Evolutionary conservation across 2,329 filamentous ascomycete species (phyloP).

Genomic region (Fusarium transvaalense): DNA sequence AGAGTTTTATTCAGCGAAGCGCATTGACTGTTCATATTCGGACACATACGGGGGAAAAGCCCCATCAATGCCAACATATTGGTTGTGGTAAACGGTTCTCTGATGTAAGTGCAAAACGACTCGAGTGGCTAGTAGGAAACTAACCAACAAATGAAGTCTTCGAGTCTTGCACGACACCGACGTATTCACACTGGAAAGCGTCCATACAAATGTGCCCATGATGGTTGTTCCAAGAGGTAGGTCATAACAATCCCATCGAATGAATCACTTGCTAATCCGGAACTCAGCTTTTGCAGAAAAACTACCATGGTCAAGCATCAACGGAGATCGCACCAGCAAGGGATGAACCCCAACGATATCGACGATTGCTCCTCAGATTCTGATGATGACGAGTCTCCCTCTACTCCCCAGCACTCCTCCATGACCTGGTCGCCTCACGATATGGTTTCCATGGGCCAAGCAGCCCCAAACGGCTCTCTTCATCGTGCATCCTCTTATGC

Average conservation of each 20-base stretch:
- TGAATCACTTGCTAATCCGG: slow-evolving; percentile 34
- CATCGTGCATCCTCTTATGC: slow-evolving; percentile 68
- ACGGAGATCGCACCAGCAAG: slow-evolving; percentile 70
- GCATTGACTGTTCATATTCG: slow-evolving; percentile 78
- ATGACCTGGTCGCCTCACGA: slow-evolving; percentile 65
- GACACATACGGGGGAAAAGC: slow-evolving; percentile 79
- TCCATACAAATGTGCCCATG: slow-evolving; percentile 72
- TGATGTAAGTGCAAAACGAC: slow-evolving; percentile 64
- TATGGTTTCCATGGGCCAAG: slow-evolving; percentile 55
- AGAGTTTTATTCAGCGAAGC: slow-evolving; percentile 79
- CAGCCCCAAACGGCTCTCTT: slow-evolving; percentile 54
- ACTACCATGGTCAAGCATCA: slow-evolving; percentile 79
- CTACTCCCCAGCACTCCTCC: slow-evolving; percentile 66
- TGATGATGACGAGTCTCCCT: slow-evolving; percentile 69
- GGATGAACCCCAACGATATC: slow-evolving; percentile 66
- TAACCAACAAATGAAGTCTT: slow-evolving; percentile 62
- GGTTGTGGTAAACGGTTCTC: slow-evolving; percentile 78
- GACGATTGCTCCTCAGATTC: slow-evolving; percentile 69
- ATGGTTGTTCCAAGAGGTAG: slow-evolving; percentile 73
- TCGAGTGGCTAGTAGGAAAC: not conserved
- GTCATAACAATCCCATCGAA: slow-evolving; percentile 16
- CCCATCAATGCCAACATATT: slow-evolving; percentile 74
- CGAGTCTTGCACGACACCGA: slow-evolving; percentile 73
- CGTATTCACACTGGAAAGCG: slow-evolving; percentile 76
- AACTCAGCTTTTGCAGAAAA: slow-evolving; percentile 74